Evolutionary conservation across 345 rosid genomes (phyloP).

Genomic region (Heritiera littoralis): DNA sequence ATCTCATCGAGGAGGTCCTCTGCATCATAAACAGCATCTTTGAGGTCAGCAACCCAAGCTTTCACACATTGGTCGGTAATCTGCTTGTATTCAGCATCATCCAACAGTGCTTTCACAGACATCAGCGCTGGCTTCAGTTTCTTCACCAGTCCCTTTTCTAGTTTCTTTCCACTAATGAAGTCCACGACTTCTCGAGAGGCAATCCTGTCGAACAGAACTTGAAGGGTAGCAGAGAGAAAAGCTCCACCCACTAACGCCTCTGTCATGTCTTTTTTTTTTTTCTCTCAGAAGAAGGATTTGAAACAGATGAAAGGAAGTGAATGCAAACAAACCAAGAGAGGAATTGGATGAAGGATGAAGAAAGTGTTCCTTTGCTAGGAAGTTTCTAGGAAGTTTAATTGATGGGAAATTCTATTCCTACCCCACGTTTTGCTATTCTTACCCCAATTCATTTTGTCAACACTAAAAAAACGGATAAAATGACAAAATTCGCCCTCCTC

Average conservation of each 20-base stretch:
- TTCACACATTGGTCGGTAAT: background rate
- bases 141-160: background rate
- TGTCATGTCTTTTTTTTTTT: background rate
- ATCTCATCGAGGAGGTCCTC: slow-evolving; percentile 13
- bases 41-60: slow-evolving; percentile 26
- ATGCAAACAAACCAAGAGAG: background rate
- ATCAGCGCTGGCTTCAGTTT: slow-evolving; percentile 6
- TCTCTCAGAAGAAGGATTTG: background rate
- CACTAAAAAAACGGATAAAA: too few relatives aligned
- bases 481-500: too few relatives aligned
- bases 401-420: too few relatives aligned
- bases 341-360: too few relatives aligned
- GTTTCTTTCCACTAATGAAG: background rate
- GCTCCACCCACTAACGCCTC: background rate
- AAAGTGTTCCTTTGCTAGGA: too few relatives aligned
- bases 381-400: too few relatives aligned
- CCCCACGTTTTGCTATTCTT: too few relatives aligned
- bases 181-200: slow-evolving; percentile 1
- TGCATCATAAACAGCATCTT: slow-evolving; percentile 9
- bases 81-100: slow-evolving; percentile 26
- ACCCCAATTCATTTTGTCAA: too few relatives aligned
- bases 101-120: background rate
- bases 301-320: background rate
- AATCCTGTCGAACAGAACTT: slow-evolving; percentile 27
- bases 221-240: slow-evolving; percentile 20